phyloP scores from a whole-genome alignment of 805 yeast species.

The Geotrichum ghanense region DNA sequence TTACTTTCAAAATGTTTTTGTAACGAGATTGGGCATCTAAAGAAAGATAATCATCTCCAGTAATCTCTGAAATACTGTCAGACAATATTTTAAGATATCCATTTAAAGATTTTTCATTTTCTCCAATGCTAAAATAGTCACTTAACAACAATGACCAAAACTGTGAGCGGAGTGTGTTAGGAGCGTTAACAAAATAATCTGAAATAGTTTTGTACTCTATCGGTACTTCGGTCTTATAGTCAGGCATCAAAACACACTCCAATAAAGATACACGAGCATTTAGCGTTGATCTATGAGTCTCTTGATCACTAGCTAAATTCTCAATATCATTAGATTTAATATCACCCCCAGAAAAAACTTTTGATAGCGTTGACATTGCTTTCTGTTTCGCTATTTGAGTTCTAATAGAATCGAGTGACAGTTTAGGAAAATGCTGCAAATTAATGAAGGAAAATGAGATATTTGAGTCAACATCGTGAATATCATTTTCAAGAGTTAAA shows the following conservation, averaged over 20 bases:
- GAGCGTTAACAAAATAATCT: conserved; percentile 48
- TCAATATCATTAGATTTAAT: conserved; percentile 4
- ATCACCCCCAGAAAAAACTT: conserved; percentile 26
- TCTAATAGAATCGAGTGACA: conserved; percentile 39
- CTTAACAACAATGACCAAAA: conserved; percentile 66
- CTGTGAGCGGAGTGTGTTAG: conserved; percentile 54
- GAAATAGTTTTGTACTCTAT: conserved; percentile 42
- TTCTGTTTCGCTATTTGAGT: conserved; percentile 60
- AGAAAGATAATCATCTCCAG: conserved; percentile 17
- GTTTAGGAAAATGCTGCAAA: conserved; percentile 44
- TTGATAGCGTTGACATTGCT: conserved; percentile 55
- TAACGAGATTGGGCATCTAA: conserved; percentile 28
- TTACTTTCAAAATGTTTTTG: conserved; percentile 34
- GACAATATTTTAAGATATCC: conserved; percentile 31
- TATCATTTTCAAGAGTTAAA: conserved; percentile 12
- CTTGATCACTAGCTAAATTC: not conserved
- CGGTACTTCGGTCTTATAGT: conserved; percentile 9
- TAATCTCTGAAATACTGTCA: conserved; percentile 32
- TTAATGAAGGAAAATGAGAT: conserved; percentile 39
- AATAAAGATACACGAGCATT: conserved; percentile 12
- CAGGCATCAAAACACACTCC: conserved; percentile 26
- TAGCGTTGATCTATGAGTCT: not conserved
- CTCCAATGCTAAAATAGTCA: conserved; percentile 33
- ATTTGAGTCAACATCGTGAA: conserved; percentile 4
- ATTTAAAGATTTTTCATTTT: conserved; percentile 40